These are phyloP conservation scores for Phragmites australis DNA, from an alignment of 176 grass and related monocot species.

Conservation along the genomic window DNA sequence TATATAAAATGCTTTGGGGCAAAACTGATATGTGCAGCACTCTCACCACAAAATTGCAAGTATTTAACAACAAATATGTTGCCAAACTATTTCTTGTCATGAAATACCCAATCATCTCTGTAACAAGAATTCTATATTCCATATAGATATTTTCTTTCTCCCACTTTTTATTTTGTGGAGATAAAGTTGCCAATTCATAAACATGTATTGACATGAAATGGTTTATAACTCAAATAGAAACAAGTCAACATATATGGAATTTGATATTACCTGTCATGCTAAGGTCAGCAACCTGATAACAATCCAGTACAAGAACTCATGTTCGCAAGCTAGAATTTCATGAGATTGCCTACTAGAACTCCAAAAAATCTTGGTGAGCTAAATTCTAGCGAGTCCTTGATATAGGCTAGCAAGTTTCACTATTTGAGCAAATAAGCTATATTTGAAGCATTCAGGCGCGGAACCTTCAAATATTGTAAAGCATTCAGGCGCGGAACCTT, in stretches of 20 bases:
- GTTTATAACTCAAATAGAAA: background rate
- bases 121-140: too few species aligned
- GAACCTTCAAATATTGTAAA: background rate
- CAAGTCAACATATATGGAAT: background rate
- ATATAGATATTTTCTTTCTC: background rate
- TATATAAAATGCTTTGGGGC: background rate
- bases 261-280: background rate
- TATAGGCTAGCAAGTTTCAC: background rate
- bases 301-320: background rate
- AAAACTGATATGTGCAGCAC: background rate
- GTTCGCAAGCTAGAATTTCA: background rate
- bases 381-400: too few species aligned
- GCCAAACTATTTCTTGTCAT: background rate
- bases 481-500: background rate
- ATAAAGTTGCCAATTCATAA: background rate
- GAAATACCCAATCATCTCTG: background rate
- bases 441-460: background rate
- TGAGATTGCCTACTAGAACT: background rate
- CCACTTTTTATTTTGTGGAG: background rate
- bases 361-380: background rate
- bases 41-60: background rate
- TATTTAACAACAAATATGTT: background rate
- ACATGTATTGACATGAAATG: background rate
- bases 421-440: background rate
- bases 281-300: background rate